phyloP scores from a whole-genome alignment of 345 rosid genomes.

The Combretum micranthum region DNA sequence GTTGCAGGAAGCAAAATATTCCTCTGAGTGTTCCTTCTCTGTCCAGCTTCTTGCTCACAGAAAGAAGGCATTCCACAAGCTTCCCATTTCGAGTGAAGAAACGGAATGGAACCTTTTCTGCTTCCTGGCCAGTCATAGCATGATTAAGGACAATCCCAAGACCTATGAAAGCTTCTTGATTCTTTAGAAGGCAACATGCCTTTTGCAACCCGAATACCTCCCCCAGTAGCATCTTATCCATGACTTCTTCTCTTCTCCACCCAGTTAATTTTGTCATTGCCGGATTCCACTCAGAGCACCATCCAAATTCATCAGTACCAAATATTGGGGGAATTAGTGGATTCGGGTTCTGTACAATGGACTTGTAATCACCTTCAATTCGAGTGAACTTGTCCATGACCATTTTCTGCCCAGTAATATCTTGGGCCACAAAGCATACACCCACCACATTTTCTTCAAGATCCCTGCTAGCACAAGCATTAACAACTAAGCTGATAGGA shows the following conservation, averaged over 20 bases:
- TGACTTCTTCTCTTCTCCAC: conserved; percentile 74
- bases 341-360: conserved; percentile 85
- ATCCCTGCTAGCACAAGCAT: conserved; percentile 91
- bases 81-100: conserved; percentile 66
- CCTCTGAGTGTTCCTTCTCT: conserved; percentile 71
- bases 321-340: conserved; percentile 94
- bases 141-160: conserved; percentile 70
- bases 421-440: conserved; percentile 94
- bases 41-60: conserved; percentile 76
- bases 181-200: conserved; percentile 76
- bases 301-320: conserved; percentile 84
- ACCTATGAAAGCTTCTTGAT: conserved; percentile 72
- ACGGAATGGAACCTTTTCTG: conserved; percentile 76
- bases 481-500: conserved; percentile 78
- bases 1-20: conserved; percentile 91
- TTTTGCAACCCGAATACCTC: conserved; percentile 75
- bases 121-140: conserved; percentile 61
- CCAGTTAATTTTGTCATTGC: conserved; percentile 84
- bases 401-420: conserved; percentile 82
- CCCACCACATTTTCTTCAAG: conserved; percentile 78
- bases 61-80: conserved; percentile 71
- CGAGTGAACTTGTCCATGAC: conserved; percentile 95
- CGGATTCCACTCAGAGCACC: conserved; percentile 98
- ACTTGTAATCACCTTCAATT: conserved; percentile 95
- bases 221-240: conserved; percentile 79